Conservation (phyloP, 768 basidiomycete species). For the Hortiboletus campestris region DNA sequence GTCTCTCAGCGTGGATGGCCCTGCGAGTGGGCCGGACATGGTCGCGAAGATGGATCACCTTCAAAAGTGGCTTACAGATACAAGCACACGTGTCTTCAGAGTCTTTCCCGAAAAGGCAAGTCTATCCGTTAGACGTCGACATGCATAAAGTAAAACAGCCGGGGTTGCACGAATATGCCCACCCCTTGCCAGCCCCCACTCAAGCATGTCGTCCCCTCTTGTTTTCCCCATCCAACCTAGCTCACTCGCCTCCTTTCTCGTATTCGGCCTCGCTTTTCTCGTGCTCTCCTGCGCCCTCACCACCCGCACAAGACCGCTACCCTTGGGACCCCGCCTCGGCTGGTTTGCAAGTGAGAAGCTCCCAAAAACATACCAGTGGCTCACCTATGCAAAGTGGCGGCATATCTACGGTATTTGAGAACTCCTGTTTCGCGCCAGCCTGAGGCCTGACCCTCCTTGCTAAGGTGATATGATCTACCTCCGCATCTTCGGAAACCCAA, state of each 20-base stretch:
- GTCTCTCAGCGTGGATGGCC: constrained; percentile 60
- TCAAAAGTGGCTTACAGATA: not conserved
- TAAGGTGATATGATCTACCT: constrained; percentile 49
- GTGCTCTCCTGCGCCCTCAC: constrained; percentile 12
- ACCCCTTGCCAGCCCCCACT: not conserved
- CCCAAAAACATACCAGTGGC: constrained; percentile 42
- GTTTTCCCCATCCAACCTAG: not conserved
- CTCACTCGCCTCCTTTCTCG: not conserved
- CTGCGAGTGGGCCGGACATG: constrained; percentile 50
- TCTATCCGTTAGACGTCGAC: not conserved
- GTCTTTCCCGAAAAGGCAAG: too few species aligned
- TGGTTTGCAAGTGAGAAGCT: constrained; percentile 36
- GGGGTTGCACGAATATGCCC: not conserved
- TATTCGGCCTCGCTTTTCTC: constrained; percentile 9
- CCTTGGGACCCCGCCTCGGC: constrained; percentile 43
- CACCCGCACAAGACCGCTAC: constrained; percentile 16
- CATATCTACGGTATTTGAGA: constrained; percentile 37
- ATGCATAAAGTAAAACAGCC: not conserved
- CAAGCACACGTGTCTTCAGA: not conserved
- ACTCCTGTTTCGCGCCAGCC: not conserved
- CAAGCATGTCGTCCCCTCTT: not conserved
- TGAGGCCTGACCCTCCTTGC: not conserved
- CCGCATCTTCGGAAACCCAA: constrained; percentile 42
- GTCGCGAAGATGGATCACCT: not conserved
- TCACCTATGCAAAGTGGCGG: constrained; percentile 45